Conservation (phyloP, 208 protist genomes). For the Trichomonas vaginalis region DNA sequence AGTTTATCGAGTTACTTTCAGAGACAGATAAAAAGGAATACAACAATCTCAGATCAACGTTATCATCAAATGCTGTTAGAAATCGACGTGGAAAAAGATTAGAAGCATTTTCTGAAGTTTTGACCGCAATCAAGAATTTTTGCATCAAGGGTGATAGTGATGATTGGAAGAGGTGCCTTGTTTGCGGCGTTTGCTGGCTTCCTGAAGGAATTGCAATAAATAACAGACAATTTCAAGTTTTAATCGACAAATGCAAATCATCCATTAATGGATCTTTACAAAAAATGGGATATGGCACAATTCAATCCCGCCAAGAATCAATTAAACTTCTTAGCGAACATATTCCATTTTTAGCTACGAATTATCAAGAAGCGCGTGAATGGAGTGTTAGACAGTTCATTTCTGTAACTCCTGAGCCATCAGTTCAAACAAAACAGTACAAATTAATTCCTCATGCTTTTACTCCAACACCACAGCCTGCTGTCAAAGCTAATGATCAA, state of each 20-base stretch:
- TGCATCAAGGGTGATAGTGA: background rate
- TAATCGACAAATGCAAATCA: background rate
- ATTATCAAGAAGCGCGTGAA: background rate
- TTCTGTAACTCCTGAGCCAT: background rate
- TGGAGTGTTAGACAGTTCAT: background rate
- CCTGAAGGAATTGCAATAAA: background rate
- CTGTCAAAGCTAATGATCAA: background rate
- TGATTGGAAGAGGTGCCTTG: background rate
- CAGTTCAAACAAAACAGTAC: background rate
- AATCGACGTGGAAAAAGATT: background rate
- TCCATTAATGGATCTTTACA: background rate
- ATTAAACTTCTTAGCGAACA: background rate
- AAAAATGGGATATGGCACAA: background rate
- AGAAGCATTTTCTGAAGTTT: background rate
- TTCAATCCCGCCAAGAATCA: background rate
- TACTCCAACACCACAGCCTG: too few species aligned
- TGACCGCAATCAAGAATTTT: background rate
- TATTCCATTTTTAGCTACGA: background rate
- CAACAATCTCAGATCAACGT: background rate
- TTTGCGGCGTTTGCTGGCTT: background rate
- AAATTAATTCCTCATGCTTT: too few species aligned
- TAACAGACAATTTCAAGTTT: background rate
- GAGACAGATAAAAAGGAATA: background rate
- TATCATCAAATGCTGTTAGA: background rate
- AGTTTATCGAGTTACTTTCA: background rate